A percentile compares a stretch with the other conserved stretches of the same genome.
These are phyloP conservation scores for Heracleum sosnowskyi DNA, from an alignment of 129 eudicot species.

Conservation along the genomic window DNA sequence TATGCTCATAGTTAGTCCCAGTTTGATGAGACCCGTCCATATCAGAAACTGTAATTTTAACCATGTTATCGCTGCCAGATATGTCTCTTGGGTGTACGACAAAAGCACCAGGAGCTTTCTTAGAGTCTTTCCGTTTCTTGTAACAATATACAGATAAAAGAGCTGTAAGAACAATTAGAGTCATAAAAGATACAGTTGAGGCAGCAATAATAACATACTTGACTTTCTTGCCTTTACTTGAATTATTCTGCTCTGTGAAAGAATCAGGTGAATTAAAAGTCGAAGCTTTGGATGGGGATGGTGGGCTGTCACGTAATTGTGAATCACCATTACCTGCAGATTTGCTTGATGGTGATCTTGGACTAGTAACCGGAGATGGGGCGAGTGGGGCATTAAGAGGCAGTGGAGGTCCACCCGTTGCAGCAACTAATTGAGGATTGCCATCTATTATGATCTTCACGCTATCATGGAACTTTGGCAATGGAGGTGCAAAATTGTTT, in stretches of 20 bases:
- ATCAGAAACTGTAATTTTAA: constrained; percentile 44
- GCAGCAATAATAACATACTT: constrained; percentile 10
- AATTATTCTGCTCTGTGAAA: not conserved
- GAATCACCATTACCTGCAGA: constrained; percentile 11
- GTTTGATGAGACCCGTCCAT: constrained; percentile 14
- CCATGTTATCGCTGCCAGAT: constrained; percentile 25
- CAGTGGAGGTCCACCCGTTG: constrained; percentile 15
- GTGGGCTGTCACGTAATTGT: constrained; percentile 13
- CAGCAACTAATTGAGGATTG: constrained; percentile 28
- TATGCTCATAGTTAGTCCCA: constrained; percentile 10
- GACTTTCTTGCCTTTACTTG: not conserved
- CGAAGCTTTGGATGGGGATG: constrained; percentile 18
- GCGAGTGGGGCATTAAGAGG: constrained; percentile 16
- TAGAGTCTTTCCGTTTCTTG: constrained; percentile 14
- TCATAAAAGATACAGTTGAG: constrained; percentile 12
- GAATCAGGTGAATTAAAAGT: constrained; percentile 9
- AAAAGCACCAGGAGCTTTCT: constrained; percentile 14
- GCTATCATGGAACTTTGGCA: constrained; percentile 36
- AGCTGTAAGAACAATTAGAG: constrained; percentile 11
- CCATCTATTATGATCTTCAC: constrained; percentile 33
- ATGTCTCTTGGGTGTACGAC: constrained; percentile 50
- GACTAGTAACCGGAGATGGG: constrained; percentile 18
- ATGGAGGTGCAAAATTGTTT: constrained; percentile 47
- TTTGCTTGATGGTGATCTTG: not conserved
- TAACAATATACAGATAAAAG: constrained; percentile 9